A percentile compares a stretch with the other conserved stretches of the same genome.
Conservation (phyloP, 2,329 filamentous ascomycete species). For the Alternaria rosae region DNA sequence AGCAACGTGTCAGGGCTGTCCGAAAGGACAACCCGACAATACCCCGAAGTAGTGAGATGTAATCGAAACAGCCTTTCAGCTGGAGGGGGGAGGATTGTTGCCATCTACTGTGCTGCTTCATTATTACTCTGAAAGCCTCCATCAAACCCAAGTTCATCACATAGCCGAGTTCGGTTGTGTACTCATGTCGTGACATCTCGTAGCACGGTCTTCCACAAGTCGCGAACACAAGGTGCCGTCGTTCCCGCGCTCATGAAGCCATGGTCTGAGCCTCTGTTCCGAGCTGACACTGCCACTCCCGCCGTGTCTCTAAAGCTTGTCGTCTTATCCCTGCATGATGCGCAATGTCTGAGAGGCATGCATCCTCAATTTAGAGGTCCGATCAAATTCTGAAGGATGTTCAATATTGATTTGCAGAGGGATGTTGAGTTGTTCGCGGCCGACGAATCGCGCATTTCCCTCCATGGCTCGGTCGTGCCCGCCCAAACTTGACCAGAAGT, state of each 20-base stretch:
- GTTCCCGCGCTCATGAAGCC: neutral
- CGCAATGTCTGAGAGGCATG: neutral
- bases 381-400: neutral
- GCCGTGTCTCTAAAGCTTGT: constrained; percentile 1
- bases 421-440: neutral
- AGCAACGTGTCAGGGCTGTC: neutral
- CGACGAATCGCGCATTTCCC: neutral
- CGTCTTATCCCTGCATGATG: neutral
- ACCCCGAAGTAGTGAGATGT: neutral
- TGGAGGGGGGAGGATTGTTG: neutral
- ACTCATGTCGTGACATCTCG: neutral
- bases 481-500: neutral
- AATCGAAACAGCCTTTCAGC: neutral
- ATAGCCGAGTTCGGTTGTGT: neutral
- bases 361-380: neutral
- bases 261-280: neutral
- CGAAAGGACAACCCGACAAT: neutral
- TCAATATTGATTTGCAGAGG: constrained; percentile 1
- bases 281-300: constrained; percentile 10
- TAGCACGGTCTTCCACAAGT: neutral
- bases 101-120: neutral
- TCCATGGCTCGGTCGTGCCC: neutral
- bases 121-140: neutral
- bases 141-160: neutral
- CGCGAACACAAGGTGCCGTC: neutral